phyloP scores from a whole-genome alignment of 2,329 filamentous ascomycete species.

The Pestalotiopsis sp. region DNA sequence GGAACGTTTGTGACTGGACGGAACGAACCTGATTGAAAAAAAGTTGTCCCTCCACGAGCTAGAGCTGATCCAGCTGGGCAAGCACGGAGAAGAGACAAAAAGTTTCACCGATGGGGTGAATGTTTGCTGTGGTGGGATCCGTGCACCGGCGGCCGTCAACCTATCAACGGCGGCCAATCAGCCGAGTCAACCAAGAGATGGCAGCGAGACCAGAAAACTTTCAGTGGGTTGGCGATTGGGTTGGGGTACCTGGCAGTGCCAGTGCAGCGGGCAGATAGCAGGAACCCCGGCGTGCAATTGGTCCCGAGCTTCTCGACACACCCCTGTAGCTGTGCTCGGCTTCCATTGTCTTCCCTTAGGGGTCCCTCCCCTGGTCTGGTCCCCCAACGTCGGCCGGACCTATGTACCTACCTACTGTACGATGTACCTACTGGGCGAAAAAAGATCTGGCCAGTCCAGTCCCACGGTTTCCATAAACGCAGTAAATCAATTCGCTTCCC shows the following conservation, averaged over 20 bases:
- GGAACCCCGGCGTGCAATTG: background rate
- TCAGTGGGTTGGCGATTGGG: background rate
- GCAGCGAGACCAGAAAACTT: background rate
- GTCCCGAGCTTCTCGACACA: background rate
- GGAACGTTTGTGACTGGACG: background rate
- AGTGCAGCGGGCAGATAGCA: background rate
- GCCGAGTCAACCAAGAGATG: background rate
- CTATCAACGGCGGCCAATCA: too few relatives aligned
- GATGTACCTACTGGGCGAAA: background rate
- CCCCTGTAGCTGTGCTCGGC: background rate
- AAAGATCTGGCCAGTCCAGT: conserved; percentile 17
- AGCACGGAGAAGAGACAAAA: background rate
- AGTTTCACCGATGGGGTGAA: background rate
- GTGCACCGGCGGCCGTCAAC: background rate
- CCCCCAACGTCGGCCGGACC: background rate
- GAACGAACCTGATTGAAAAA: background rate
- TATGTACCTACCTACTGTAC: too few relatives aligned
- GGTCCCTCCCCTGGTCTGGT: background rate
- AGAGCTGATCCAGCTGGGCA: background rate
- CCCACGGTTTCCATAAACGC: background rate
- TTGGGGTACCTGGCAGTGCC: background rate
- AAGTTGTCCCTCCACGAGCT: background rate
- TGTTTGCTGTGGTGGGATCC: background rate
- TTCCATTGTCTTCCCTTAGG: background rate
- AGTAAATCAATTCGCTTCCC: conserved; percentile 3